These are phyloP conservation scores for Talaromyces funiculosus DNA, from an alignment of 2,329 filamentous ascomycete genomes.

Conservation along the genomic window DNA sequence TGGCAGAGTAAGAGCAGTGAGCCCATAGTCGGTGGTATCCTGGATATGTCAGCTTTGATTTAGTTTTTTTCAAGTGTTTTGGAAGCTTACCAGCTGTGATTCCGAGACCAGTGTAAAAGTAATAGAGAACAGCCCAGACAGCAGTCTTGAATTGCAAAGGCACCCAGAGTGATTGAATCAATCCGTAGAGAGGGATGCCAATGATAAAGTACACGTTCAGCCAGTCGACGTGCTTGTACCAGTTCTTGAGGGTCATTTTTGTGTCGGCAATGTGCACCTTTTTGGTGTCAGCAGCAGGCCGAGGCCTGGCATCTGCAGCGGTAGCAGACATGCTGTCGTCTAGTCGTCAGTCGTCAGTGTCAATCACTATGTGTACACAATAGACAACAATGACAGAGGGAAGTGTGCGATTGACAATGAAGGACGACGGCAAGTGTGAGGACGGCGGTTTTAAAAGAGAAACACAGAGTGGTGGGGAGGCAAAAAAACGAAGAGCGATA, in stretches of 20 bases:
- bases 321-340: conserved; percentile 34
- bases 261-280: conserved; percentile 83
- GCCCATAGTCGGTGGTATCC: conserved; percentile 82
- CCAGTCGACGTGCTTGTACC: conserved; percentile 93
- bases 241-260: conserved; percentile 74
- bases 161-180: conserved; percentile 71
- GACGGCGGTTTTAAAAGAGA: conserved; percentile 1
- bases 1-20: conserved; percentile 76
- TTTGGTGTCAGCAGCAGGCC: conserved; percentile 44
- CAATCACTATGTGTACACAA: neutral
- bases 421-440: neutral
- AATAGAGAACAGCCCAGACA: conserved; percentile 69
- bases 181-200: conserved; percentile 67
- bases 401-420: neutral
- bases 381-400: neutral
- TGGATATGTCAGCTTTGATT: conserved; percentile 20
- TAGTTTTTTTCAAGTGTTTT: neutral
- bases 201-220: conserved; percentile 79
- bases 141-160: conserved; percentile 67
- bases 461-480: conserved; percentile 6
- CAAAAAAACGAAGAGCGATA: neutral
- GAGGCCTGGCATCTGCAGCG: conserved; percentile 27
- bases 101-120: conserved; percentile 76
- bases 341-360: neutral
- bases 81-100: conserved; percentile 63